Conservation (phyloP, 2,329 filamentous ascomycete species). For the Aaosphaeria arxii region DNA sequence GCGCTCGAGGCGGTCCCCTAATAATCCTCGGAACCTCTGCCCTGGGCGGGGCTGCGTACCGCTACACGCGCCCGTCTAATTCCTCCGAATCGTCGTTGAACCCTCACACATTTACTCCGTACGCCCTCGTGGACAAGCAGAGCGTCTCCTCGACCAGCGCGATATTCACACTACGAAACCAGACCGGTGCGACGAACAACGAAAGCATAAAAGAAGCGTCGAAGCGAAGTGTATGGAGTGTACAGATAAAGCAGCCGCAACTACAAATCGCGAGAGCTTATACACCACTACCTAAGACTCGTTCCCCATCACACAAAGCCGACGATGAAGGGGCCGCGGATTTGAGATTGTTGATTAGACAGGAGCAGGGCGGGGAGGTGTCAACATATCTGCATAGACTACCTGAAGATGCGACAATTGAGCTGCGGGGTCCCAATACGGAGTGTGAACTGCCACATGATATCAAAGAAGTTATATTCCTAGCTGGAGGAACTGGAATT, state of each 20-base stretch:
- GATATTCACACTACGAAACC: slow-evolving; percentile 62
- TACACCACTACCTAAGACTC: slow-evolving; percentile 71
- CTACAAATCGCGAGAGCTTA: slow-evolving; percentile 90
- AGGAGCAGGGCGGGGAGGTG: slow-evolving; percentile 77
- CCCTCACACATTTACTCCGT: slow-evolving; percentile 60
- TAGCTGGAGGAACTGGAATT: slow-evolving; percentile 91
- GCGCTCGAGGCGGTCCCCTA: slow-evolving; percentile 23
- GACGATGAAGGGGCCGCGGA: slow-evolving; percentile 32
- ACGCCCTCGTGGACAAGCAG: slow-evolving; percentile 61
- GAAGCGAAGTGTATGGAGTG: slow-evolving; percentile 72
- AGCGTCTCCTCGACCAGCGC: slow-evolving; percentile 65
- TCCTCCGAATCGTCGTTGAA: slow-evolving; percentile 48
- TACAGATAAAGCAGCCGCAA: slow-evolving; percentile 92
- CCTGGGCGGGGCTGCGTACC: slow-evolving; percentile 33
- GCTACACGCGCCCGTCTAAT: slow-evolving; percentile 19
- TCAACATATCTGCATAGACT: slow-evolving; percentile 74
- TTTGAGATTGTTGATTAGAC: slow-evolving; percentile 75
- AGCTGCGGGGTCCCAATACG: slow-evolving; percentile 73
- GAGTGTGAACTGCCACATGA: slow-evolving; percentile 61
- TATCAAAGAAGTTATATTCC: slow-evolving; percentile 66
- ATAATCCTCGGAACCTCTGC: slow-evolving; percentile 33
- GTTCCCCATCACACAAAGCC: background rate
- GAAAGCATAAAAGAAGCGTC: slow-evolving; percentile 42
- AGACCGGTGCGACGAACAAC: slow-evolving; percentile 20
- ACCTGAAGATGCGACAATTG: slow-evolving; percentile 60